Evolutionary conservation across 2,329 filamentous ascomycete species (phyloP).

Genomic region (Didymella keratinophila): DNA sequence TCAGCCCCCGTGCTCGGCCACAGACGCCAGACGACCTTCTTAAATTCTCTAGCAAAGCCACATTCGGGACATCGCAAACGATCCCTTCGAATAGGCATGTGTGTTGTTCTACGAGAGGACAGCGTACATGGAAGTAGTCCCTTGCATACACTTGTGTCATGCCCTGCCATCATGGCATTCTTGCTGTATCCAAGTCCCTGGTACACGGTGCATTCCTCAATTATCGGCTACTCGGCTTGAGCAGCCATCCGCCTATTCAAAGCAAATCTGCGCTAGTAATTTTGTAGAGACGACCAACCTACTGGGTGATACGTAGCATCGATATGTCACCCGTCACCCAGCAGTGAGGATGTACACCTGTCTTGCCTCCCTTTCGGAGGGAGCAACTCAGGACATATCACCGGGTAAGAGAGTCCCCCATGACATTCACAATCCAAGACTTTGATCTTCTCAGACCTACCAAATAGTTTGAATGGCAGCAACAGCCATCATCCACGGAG

Average conservation of each 20-base stretch:
- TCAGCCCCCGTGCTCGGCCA: no score
- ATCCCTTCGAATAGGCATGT: no score
- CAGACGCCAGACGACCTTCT: no score
- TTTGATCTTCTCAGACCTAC: neutral
- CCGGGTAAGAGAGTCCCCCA: neutral
- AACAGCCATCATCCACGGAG: no score
- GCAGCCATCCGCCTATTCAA: neutral
- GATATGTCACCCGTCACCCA: neutral
- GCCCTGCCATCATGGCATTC: neutral
- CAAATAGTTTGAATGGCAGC: no score
- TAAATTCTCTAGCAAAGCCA: no score
- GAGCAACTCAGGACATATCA: neutral
- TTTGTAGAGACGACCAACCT: neutral
- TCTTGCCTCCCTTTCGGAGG: neutral
- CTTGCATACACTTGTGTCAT: neutral
- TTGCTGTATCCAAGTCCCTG: neutral
- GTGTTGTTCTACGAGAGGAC: no score
- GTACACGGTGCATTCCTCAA: conserved; percentile 3
- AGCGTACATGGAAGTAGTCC: neutral
- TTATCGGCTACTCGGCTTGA: neutral
- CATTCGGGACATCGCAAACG: no score
- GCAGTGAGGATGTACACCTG: neutral
- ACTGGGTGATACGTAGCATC: neutral
- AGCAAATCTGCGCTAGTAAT: neutral
- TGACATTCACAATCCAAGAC: neutral